Base-by-base conservation (phyloP, 768 basidiomycete species). In the Lactarius hengduanensis region DNA sequence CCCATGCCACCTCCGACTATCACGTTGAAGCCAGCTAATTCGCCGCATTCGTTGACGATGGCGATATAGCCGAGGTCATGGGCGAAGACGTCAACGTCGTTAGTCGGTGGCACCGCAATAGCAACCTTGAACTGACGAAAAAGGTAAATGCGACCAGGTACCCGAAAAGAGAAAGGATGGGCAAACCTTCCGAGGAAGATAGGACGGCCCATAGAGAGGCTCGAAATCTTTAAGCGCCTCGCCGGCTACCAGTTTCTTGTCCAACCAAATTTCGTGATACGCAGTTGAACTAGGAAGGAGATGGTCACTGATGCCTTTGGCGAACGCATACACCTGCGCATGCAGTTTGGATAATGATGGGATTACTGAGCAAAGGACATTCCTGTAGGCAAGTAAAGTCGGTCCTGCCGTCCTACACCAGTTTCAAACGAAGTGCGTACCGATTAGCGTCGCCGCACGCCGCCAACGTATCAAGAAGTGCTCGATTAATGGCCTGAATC, bases 181-280 rank as follows among this genome's bases (percentile, higher is more conserved):
- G 10, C 79, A 15, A 22, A 91, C 92, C 83, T 96, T 96, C 73
- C 96, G 86, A 40, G 96, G 96, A 28, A 99, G 83, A 79, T 99
- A 98, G 78, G 96, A 96, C 75, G 93, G 89, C 47, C 97, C 97
- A 74, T 98, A 99, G n/a, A 98, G 78, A 2, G 97, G 97, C 78
- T 99, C 97, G 70, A 93, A 86, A 77, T 97, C 95, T 74, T 96
- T 91, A 68, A 97, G 77, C 5, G 95, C 94, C 40, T 94, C 95
- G n/a, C 96, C 97, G 5, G 91, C 93, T 60, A 99, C 90, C 71
- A 94, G 78, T 81, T 97, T 97, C 81, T 97, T 96, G 80, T 98
- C 95, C 54, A 98, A 81, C 96, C 96, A 99, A 69, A 99, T 98
- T 78, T 99, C 97, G 74, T 98, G 94, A 76, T 99, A 98, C 7